Evolutionary conservation across 768 basidiomycete genomes (phyloP), one percentile per base, ranked within the genome.

Genomic region (Leucosporidium creatinivorum): DNA sequence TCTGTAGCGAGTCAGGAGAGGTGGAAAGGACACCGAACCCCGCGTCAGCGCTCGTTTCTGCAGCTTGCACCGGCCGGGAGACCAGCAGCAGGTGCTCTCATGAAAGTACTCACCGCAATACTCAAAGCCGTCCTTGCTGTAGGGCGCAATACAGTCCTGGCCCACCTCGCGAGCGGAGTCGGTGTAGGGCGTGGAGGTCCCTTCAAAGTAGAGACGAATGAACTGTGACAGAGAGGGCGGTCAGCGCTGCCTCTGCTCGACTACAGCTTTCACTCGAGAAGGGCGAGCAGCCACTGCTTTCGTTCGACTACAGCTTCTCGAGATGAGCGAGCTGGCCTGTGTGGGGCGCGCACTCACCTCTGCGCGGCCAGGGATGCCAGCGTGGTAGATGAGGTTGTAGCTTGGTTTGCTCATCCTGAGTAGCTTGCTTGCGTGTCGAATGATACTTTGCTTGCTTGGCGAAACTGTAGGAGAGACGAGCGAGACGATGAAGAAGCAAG

Each of bases 331-430:
- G n/a, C n/a, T 17, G 8, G 8, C 39, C 15, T 13, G 39, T 62
- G 51, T 44, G 39, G 39, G 39, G 39, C 33, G 39, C 39, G 15
- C 8, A 26, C 26, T 28, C 44, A 65, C 68, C 61, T 70, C 69
- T 25, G 62, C 69, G 3, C 69, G 36, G 1, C 69, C 69, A 3
- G 69, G 66, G 44, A 70, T 70, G 1, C 60, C 56, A 15, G 65
- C 69, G 59, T 70, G 69, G 60, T 70, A 70, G 50, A 70, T 44
- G 39, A 70, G 63, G 62, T 54, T 49, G 69, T 58, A 70, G 0
- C 12, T 12, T 5, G 39, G 39, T 13, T 44, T 44, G 39, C 39
- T 44, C 39, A 44, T 44, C 12, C 12, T 12, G 33, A 36, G 5
- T 36, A 5, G 33, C 5, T 36, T 12, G 33, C 33, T 36, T 36